Evolutionary conservation across 2,329 filamentous ascomycete species (phyloP), one percentile per base, ranked within the genome.

Genomic region (Coleophoma crateriformis): DNA sequence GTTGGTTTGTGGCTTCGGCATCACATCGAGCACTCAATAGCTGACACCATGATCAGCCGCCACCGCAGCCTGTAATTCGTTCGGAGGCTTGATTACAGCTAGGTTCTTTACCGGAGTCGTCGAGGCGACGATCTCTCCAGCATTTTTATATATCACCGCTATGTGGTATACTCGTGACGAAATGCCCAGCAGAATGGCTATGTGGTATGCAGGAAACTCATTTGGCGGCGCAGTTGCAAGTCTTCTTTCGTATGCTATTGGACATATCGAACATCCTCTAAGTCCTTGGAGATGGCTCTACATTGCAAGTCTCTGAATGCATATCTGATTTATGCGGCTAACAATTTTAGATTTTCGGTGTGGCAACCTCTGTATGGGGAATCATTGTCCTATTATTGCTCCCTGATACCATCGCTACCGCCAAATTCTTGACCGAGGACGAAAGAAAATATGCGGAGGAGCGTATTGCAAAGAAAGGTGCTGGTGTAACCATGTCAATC

Each of bases 201-300:
- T 78, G 44, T 84, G 81, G 80, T 85, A 84, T 57, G 70, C 76
- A 3, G 79, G 77, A 0, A 81, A 75, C 41, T 73, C 73, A 4
- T 55, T 71, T 7, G 75, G 74, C 3, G 76, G 70, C 0, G 73
- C 78, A 39, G 59, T 77, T 15, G 76, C 75, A 2, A 76, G 72
- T 27, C 62, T 79, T 2, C 63, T 81, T 7, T 76, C 78, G 2
- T 84, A 78, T 51, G 78, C 73, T 2, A 66, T 82, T 7, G 80
- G 79, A 0, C 78, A 83, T 52, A 69, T 81, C 39, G 56, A 70
- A 14, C 65, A 72, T 44, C 51, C 61, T 12, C 58, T 81, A 14
- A 68, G 66, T 15, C 72, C 75, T 3, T 82, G 78, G 78, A 69
- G 72, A 46, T 79, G 75, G 73, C 77, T 83, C 72, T 82, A 78